Base-by-base conservation (phyloP, 805 yeast species). In the Lipomyces starkeyi region DNA sequence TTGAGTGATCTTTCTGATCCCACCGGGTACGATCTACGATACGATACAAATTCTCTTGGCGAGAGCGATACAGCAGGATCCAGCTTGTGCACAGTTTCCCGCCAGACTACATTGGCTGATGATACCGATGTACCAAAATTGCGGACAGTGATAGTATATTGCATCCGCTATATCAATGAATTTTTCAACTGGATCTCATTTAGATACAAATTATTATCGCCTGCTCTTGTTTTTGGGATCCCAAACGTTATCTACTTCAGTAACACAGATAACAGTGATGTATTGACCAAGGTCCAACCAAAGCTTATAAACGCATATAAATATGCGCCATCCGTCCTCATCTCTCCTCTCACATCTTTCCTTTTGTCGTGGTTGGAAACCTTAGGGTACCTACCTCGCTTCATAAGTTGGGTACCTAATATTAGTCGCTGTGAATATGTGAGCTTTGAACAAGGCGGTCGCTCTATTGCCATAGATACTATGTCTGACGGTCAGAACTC, bases 241-340 rank as follows among this genome's bases (percentile, higher is more conserved):
- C 61, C 61, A 40, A 34, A 59, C 22, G 61, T 59, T 52, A 14
- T 59, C 25, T 59, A 14, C 40, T n/a, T 59, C 17, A 32, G 47
- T 34, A 40, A 40, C 20, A n/a, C 37, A 8, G 32, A 22, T 14
- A 53, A 59, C 55, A 40, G 27, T 11, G 37, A 22, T 7, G 29
- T 27, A 9, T 17, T 34, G 22, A 54, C 13, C 3, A 34, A 27
- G 32, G 54, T 59, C 17, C 53, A 40, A 4, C 22, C 17, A 6
- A 59, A 59, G 35, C 29, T 59, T 2, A 25, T n/a, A 8, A 40
- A 29, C 14, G 54, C 37, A 7, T 59, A 59, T 53, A 40, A 59
- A 22, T 59, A n/a, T 27, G 61, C 61, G 25, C 53, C 61, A 11
- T 17, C 47, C 6, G 29, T 53, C 11, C 25, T 27, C 25, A 20